Conservation (phyloP, 1,139 yeast species). For the Geotrichum australiense region DNA sequence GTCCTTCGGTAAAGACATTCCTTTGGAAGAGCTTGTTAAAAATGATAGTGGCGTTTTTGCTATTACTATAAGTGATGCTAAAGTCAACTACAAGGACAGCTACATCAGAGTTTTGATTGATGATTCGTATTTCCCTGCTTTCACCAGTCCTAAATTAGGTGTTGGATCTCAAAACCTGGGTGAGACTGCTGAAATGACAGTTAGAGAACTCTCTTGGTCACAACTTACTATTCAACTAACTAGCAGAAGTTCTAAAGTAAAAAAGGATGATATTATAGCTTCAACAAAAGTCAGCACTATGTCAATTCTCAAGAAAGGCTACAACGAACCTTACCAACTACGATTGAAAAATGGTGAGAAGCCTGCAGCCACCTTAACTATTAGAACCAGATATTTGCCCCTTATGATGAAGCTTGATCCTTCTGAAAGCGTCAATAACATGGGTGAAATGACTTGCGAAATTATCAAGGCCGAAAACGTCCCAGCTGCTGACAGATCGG, state of each 20-base stretch:
- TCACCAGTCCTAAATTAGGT: constrained; percentile 44
- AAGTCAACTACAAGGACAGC: constrained; percentile 43
- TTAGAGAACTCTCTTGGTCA: constrained; percentile 75
- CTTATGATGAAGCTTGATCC: constrained; percentile 55
- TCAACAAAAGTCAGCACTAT: constrained; percentile 62
- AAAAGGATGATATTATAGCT: constrained; percentile 51
- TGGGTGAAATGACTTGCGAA: constrained; percentile 64
- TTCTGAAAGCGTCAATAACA: constrained; percentile 66
- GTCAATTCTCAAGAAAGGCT: constrained; percentile 61
- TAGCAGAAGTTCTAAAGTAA: constrained; percentile 44
- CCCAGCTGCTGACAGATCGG: constrained; percentile 78
- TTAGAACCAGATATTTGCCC: constrained; percentile 79
- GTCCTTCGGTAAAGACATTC: constrained; percentile 48
- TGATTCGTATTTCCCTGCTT: constrained; percentile 58
- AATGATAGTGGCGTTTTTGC: constrained; percentile 73
- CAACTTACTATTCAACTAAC: constrained; percentile 53
- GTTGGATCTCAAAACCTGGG: constrained; percentile 20
- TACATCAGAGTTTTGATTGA: constrained; percentile 73
- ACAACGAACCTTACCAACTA: constrained; percentile 50
- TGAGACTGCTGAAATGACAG: constrained; percentile 62
- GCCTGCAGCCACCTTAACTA: constrained; percentile 46
- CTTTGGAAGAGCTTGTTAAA: constrained; percentile 54
- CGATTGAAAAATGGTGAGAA: constrained; percentile 46
- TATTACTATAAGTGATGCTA: constrained; percentile 55
- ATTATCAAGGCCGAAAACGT: constrained; percentile 62